Evolutionary conservation across 352 stramenopile species (phyloP), one percentile per base, ranked within the genome.

Genomic region (Pythium chondricola): DNA sequence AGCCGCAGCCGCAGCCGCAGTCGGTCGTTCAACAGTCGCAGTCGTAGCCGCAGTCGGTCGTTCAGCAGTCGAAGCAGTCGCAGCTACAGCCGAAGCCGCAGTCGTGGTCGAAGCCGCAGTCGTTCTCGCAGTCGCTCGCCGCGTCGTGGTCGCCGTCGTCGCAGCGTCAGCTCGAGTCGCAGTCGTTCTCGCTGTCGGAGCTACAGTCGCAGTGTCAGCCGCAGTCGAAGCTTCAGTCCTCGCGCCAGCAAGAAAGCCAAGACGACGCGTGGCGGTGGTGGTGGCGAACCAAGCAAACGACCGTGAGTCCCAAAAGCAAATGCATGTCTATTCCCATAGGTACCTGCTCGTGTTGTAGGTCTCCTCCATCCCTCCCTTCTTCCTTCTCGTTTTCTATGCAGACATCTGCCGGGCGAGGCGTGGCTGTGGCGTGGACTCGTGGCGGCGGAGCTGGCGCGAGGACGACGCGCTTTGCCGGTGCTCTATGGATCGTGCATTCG

Each of bases 21-120:
- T 22, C 40, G 43, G 6, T 56, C 58, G 17, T 64, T 52, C 30
- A 71, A 59, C 41, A 67, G 61, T 26, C 39, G 44, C 17, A 66
- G 63, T 35, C 40, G 57, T 10, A 58, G 40, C 40, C 44, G 44
- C 16, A 39, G 46, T 16, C 33, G 32, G 13, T 25, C 36, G 18
- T 35, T 30, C 21, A 57, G 62, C 22, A 35, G 51, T 25, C 13
- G 61, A 37, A 30, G 13, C 29, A 75, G 65, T 44, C 51, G 46
- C 30, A 66, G 43, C 48, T 40, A 36, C 33, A 63, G 53, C 30
- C 40, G 26, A 9, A 72, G 63, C 17, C 48, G 44, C 22, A 54
- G 31, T 65, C 63, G 20, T 1, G 63, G 61, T 38, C 58, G 58
- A 11, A 71, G 62, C 52, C 24, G 44, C 13, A 8, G 29, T 33